A percentile compares a stretch with the other conserved stretches of the same genome.
Conservation (phyloP, 2,329 filamentous ascomycete species). For the Huntiella bhutanensis region DNA sequence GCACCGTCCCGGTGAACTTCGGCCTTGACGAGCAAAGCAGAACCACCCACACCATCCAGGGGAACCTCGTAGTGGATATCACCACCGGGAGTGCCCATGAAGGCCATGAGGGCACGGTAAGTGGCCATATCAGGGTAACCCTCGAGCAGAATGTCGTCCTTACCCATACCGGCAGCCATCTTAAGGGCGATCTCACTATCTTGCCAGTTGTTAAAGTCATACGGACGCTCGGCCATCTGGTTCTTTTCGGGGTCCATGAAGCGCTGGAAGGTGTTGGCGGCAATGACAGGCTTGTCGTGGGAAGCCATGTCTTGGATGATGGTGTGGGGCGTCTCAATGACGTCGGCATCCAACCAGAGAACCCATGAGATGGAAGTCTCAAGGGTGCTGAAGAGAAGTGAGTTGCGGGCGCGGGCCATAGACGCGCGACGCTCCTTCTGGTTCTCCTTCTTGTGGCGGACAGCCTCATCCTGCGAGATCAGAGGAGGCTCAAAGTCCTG, state of each 20-base stretch:
- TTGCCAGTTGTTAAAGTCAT: conserved; percentile 97
- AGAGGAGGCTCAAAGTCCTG: conserved; percentile 85
- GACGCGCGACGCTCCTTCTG: conserved; percentile 72
- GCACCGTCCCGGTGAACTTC: conserved; percentile 93
- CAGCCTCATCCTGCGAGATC: conserved; percentile 61
- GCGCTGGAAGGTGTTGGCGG: conserved; percentile 87
- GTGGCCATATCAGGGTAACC: conserved; percentile 88
- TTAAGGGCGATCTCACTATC: conserved; percentile 66
- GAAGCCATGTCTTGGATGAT: conserved; percentile 81
- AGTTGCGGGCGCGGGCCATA: conserved; percentile 89
- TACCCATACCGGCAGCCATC: conserved; percentile 61
- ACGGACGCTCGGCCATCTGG: conserved; percentile 57
- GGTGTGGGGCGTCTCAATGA: conserved; percentile 67
- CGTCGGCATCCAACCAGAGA: conserved; percentile 84
- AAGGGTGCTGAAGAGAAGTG: conserved; percentile 82
- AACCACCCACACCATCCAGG: conserved; percentile 86
- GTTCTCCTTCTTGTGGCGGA: conserved; percentile 79
- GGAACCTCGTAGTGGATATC: conserved; percentile 45
- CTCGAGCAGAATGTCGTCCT: conserved; percentile 82
- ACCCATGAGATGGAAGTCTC: conserved; percentile 89
- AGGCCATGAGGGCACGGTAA: conserved; percentile 79
- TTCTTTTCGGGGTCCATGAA: conserved; percentile 53
- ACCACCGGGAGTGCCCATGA: conserved; percentile 40
- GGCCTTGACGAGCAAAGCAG: conserved; percentile 81
- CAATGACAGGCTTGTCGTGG: conserved; percentile 79